Base-by-base conservation (phyloP, 371 early-diverging fungal species). In the Mucor indicus region DNA sequence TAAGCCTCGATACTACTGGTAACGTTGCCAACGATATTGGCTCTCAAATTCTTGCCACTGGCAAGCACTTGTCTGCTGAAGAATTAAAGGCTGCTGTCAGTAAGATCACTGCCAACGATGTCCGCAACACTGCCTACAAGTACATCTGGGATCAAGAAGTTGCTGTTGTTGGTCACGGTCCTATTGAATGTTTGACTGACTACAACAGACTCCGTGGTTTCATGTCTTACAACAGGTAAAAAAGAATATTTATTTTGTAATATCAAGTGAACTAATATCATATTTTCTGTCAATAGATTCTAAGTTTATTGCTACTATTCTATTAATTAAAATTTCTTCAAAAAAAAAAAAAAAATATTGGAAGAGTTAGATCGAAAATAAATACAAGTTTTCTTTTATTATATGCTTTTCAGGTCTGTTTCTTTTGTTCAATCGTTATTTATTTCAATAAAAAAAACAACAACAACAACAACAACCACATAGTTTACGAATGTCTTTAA, bases 21-120 rank as follows among this genome's bases (percentile, higher is more conserved):
- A 82, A 91, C 29, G 76, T 92, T 49, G 90, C 91, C 27, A 90
- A 93, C 62, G 95, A 95, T 60, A 94, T 97, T 72, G 96, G 96
- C 48, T 81, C 93, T 57, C 98, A 97, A 70, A 67, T 96, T 57
- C 78, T 94, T 44, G 86, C 86, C 32, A 87, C 84, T 62, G 96
- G 95, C 39, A 87, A 88, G 77, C 86, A 92, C 60, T 60, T 89
- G 57, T 83, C 84, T 24, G 51, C 53, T 22, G 53, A 53, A 29
- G 55, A 67, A 33, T 43, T 67, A 21, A 55, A 57, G 35, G 48
- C 39, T 20, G 30, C 54, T 9, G 48, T 67, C 39, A 39, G 43
- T 50, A 60, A 59, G 51, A 47, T 67, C 25, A 35, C 63, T 35
- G 85, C 80, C 10, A 72, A 62, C 42, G 88, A 92, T 62, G 87